phyloP scores from a whole-genome alignment of 495 filamentous ascomycete genomes.

The Bombardia bombarda region DNA sequence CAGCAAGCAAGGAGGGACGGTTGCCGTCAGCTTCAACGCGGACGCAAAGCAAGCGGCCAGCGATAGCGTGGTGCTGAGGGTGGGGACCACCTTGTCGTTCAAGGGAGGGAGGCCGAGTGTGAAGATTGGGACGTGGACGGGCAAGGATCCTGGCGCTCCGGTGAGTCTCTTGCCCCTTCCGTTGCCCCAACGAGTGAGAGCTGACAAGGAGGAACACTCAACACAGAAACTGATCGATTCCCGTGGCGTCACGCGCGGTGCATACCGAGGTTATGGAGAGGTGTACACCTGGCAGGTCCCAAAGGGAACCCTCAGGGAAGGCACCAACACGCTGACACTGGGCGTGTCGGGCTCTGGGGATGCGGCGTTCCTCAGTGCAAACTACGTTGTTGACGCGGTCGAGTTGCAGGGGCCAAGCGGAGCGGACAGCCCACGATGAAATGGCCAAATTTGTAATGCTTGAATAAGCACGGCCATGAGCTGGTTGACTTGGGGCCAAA shows the following conservation, averaged over 20 bases:
- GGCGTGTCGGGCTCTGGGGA: constrained; percentile 46
- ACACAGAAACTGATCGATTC: constrained; percentile 40
- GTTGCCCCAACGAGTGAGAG: not conserved
- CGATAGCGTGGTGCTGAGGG: constrained; percentile 6
- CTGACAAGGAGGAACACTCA: not conserved
- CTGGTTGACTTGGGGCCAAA: too few relatives aligned
- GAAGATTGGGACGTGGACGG: constrained; percentile 38
- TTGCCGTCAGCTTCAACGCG: constrained; percentile 47
- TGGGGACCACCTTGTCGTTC: constrained; percentile 53
- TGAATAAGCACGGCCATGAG: too few relatives aligned
- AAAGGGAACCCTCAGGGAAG: constrained; percentile 41
- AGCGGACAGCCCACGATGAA: constrained; percentile 12
- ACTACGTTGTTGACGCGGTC: constrained; percentile 47
- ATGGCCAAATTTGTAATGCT: too few relatives aligned
- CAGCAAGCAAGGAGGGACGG: constrained; percentile 44
- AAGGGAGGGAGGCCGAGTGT: constrained; percentile 41
- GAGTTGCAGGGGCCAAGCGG: constrained; percentile 31
- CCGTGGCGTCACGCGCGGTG: constrained; percentile 51
- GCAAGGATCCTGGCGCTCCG: constrained; percentile 41
- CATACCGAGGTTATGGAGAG: constrained; percentile 50
- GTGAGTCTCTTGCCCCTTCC: constrained; percentile 12
- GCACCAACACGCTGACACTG: constrained; percentile 48
- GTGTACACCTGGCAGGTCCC: constrained; percentile 47
- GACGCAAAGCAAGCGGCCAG: constrained; percentile 23
- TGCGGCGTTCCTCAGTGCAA: constrained; percentile 42